These are phyloP conservation scores for Penicillium sp. DNA, from an alignment of 2,329 filamentous ascomycete species.

Conservation along the genomic window DNA sequence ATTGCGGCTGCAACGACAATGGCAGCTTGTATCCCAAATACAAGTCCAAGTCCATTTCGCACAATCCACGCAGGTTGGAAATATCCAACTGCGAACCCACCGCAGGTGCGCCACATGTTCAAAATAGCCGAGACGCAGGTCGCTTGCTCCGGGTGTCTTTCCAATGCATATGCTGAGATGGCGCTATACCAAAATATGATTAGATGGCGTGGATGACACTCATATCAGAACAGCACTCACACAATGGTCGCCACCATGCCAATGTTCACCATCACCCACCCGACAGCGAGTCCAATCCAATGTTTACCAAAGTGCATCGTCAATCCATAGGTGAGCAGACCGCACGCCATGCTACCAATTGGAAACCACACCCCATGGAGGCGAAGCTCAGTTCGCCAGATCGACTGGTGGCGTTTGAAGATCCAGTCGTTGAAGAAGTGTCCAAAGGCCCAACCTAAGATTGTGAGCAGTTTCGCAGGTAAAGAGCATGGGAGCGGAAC, in stretches of 20 bases:
- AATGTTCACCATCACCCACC: slow-evolving; percentile 41
- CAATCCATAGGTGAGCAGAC: slow-evolving; percentile 37
- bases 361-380: slow-evolving; percentile 41
- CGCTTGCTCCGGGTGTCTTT: slow-evolving; percentile 38
- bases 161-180: slow-evolving; percentile 40
- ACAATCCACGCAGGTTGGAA: slow-evolving; percentile 41
- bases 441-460: slow-evolving; percentile 34
- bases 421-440: slow-evolving; percentile 41
- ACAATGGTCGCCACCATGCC: slow-evolving; percentile 40
- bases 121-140: slow-evolving; percentile 39
- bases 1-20: slow-evolving; percentile 29
- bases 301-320: slow-evolving; percentile 37
- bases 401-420: slow-evolving; percentile 21
- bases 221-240: slow-evolving; percentile 17
- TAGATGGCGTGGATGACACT: neutral
- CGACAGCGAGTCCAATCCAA: slow-evolving; percentile 42
- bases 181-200: slow-evolving; percentile 18
- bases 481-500: neutral
- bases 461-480: neutral
- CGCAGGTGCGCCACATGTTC: slow-evolving; percentile 43
- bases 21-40: slow-evolving; percentile 38
- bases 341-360: slow-evolving; percentile 31
- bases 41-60: slow-evolving; percentile 32
- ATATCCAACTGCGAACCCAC: slow-evolving; percentile 42
- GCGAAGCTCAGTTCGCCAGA: slow-evolving; percentile 36